Evolutionary conservation across 2,329 filamentous ascomycete genomes (phyloP), one percentile per base, ranked within the genome.

Genomic region (Xylaria sp.): DNA sequence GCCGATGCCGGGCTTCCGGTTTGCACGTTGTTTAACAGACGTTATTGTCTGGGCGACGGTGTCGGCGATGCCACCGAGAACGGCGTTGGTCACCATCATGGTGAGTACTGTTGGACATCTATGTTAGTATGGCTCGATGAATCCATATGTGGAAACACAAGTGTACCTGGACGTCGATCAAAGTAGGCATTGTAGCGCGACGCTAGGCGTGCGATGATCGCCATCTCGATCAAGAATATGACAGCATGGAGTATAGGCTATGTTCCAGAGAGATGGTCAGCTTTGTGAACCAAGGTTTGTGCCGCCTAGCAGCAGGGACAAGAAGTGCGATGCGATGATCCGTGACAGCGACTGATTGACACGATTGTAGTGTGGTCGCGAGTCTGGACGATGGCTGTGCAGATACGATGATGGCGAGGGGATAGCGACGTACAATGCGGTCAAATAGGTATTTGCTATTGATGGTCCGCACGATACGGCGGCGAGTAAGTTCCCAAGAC

Each of bases 51-150:
- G 96, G 66, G 96, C 96, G 56, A 97, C 93, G 39, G 96, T 98
- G 81, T 99, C 96, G 80, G 96, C 96, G 74, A 99, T 91, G 75
- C 96, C 96, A 82, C 93, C 94, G 67, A 99, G 89, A 65, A 98
- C 91, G 73, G 96, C 93, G 83, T 99, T 99, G 79, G 95, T 97
- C 78, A 97, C 93, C 95, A 99, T 99, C 81, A 97, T 99, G 70
- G 96, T 99, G 76, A 99, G 88, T 48, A 99, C 93, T 92, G 78
- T 67, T n/a, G 20, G 46, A 20, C 6, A 20, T 28, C 3, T 3
- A 53, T 52, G 20, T 72, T 25, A 71, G 69, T 50, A n/a, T 39
- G 0, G 4, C 25, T 18, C 18, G 25, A 18, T 39, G 3, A 9
- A 23, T 13, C 45, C 10, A 20, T n/a, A 23, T 30, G 12, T 23